Evolutionary conservation across 164 flowering plant species (phyloP), one percentile per base, ranked within the genome.

Genomic region (Akebia trifoliata): DNA sequence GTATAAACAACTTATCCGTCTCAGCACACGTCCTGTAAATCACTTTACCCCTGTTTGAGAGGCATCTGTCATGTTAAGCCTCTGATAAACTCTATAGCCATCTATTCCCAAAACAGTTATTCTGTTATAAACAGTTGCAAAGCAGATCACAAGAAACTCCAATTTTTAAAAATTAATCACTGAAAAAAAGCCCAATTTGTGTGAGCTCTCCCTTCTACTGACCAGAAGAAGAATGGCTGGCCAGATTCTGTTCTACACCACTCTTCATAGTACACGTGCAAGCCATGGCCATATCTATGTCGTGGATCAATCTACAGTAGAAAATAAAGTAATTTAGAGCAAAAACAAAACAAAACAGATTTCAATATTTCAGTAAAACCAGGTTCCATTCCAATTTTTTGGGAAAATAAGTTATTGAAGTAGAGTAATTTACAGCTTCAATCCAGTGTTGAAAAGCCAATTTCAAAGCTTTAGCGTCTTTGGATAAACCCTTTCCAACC

Each of bases 161-260:
- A n/a, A n/a, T n/a, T n/a, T n/a, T n/a, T n/a, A n/a, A n/a, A n/a
- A n/a, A n/a, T n/a, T n/a, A n/a, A n/a, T n/a, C n/a, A n/a, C n/a
- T n/a, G n/a, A n/a, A n/a, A n/a, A n/a, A n/a, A n/a, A n/a, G n/a
- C n/a, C n/a, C n/a, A n/a, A n/a, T n/a, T n/a, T 18, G n/a, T 39
- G 5, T 1, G n/a, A 40, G 17, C 6, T 17, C 44, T 14, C 9
- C 15, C 17, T 29, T 30, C 5, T 15, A 26, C 80, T 81, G 37
- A 93, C 98, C 98, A 93, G 80, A 74, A 85, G 70, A 93, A 93
- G 63, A 93, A 93, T 12, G 98, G 98, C 69, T 89, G 91, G 25
- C 89, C 88, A 24, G 84, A 70, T 45, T 80, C 76, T 11, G 73
- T 37, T 68, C 78, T 75, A 54, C 83, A 67, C 98, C 98, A 93